Percentiles rank a stretch among this genome's conserved stretches.
These are phyloP conservation scores for Polyrhizophydium stewartii DNA, from an alignment of 371 early-diverging fungal species.

Conservation along the genomic window DNA sequence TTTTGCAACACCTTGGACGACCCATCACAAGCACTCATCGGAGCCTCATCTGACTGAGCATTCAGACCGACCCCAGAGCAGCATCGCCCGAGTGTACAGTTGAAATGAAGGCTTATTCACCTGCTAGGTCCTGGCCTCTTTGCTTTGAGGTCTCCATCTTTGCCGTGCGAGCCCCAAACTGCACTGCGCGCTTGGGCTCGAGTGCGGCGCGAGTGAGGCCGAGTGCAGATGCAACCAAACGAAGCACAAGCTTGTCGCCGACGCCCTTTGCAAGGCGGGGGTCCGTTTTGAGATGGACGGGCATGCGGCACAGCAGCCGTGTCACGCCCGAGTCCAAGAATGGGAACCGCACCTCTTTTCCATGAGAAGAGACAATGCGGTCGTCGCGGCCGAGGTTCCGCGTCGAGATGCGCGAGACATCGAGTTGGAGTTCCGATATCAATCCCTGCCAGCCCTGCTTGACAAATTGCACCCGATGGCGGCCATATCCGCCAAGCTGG, in stretches of 20 bases:
- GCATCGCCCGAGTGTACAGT: too few relatives aligned
- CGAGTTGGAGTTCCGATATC: slow-evolving; percentile 72
- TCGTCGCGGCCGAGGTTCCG: slow-evolving; percentile 95
- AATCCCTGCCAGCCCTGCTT: slow-evolving; percentile 62
- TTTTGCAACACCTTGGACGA: too few relatives aligned
- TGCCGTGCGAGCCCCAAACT: slow-evolving; percentile 94
- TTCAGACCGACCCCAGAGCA: too few relatives aligned
- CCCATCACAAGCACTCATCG: too few relatives aligned
- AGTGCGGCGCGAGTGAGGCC: slow-evolving; percentile 31
- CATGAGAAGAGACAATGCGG: slow-evolving; percentile 84
- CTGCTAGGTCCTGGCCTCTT: slow-evolving; percentile 4
- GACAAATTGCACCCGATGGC: slow-evolving; percentile 75
- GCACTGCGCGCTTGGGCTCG: slow-evolving; percentile 89
- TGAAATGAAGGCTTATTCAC: too few relatives aligned
- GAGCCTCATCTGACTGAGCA: too few relatives aligned
- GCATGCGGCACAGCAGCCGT: slow-evolving; percentile 57
- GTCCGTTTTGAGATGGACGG: slow-evolving; percentile 78
- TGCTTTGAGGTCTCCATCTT: slow-evolving; percentile 60
- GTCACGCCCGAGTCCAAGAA: slow-evolving; percentile 77
- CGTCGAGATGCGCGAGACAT: slow-evolving; percentile 76
- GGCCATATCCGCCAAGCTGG: slow-evolving; percentile 84
- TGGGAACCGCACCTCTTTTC: slow-evolving; percentile 79
- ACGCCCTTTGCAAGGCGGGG: slow-evolving; percentile 72
- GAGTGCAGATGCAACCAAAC: slow-evolving; percentile 32
- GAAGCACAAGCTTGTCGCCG: slow-evolving; percentile 88